Evolutionary conservation across 805 yeast species (phyloP).

Genomic region (Candida incommunis): DNA sequence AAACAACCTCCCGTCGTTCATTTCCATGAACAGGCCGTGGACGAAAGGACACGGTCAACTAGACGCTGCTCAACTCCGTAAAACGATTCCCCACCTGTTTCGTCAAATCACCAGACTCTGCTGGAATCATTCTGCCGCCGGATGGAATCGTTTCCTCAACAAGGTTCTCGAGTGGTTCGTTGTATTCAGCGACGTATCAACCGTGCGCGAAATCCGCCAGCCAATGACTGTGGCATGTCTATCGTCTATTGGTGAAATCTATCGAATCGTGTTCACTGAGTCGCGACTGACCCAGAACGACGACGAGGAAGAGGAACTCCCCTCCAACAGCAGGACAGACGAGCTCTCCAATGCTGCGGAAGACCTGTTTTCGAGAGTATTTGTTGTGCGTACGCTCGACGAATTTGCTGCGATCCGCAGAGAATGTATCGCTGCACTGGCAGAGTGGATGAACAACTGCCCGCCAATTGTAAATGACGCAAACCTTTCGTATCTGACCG

Average conservation of each 20-base stretch:
- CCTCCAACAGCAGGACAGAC: background rate
- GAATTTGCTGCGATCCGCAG: background rate
- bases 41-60: background rate
- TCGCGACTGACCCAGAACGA: background rate
- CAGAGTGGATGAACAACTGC: background rate
- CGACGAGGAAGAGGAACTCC: background rate
- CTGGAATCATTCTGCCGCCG: background rate
- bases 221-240: constrained; percentile 1
- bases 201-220: background rate
- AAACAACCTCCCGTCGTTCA: background rate
- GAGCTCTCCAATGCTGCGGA: background rate
- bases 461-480: background rate
- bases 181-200: background rate
- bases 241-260: background rate
- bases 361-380: background rate
- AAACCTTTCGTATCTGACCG: background rate
- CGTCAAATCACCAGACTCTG: background rate
- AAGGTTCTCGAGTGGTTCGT: constrained; percentile 1
- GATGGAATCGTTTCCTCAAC: background rate
- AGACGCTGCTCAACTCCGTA: background rate
- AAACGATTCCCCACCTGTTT: background rate
- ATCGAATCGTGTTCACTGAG: background rate
- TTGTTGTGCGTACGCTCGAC: background rate
- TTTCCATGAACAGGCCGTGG: background rate
- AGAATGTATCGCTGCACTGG: background rate